Evolutionary conservation across 2,329 filamentous ascomycete genomes (phyloP), one percentile per base, ranked within the genome.

Genomic region (Colletotrichum chlorophyti): DNA sequence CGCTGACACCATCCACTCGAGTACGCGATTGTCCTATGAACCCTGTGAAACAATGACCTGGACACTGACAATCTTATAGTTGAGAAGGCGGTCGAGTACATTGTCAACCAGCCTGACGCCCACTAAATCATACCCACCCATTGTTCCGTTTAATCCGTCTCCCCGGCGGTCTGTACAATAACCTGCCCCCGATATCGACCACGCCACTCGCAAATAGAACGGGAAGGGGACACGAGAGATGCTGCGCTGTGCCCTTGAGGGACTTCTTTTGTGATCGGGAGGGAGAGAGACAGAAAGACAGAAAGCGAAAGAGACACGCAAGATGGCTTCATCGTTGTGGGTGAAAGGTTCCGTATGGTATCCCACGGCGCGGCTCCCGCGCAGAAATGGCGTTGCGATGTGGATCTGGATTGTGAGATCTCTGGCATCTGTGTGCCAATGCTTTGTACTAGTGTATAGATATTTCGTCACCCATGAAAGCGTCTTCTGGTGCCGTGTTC

Each of bases 41-140:
- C n/a, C n/a, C n/a, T n/a, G n/a, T 15, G 31, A 8, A 3, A 27
- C 37, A 50, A 53, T 67, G 35, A 66, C 58, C 12, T 12, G n/a
- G n/a, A n/a, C n/a, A n/a, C n/a, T n/a, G n/a, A n/a, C 2, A n/a
- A 35, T 12, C 8, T 7, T 10, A 34, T 70, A 97, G 93, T 97
- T 69, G 91, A 95, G 78, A 91, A 97, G 84, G 93, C 93, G 68
- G 91, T 97, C 66, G 88, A 93, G 75, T 97, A 97, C 83, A 97
- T 97, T 80, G 77, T 93, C 72, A 87, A 86, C 78, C 93, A 97
- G 83, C 93, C 93, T 71, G 93, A 97, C 78, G 93, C 93, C 84
- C 86, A 84, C 88, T 85, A 80, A 74, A 68, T 40, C 29, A 45
- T 47, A 15, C 32, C 11, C 12, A 14, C 24, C 11, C 34, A 17